These are phyloP conservation scores for Leptographium wingfieldii DNA, from an alignment of 2,329 filamentous ascomycete species.

Conservation along the genomic window DNA sequence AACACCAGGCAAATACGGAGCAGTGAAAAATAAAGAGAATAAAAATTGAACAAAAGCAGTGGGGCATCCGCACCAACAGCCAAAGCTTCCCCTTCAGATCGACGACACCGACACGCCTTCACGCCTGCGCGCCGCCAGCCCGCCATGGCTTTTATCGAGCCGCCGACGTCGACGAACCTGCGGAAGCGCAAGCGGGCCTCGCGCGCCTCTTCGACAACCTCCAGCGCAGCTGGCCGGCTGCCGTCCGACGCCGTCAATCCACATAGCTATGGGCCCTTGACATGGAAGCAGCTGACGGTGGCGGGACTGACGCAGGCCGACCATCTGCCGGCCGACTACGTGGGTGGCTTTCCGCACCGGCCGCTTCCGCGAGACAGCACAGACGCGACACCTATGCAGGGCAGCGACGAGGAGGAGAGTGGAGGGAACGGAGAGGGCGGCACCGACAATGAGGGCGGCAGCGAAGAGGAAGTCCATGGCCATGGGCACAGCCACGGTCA, in stretches of 20 bases:
- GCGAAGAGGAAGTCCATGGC: background rate
- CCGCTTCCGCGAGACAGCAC: conserved; percentile 16
- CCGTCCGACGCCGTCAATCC: conserved; percentile 35
- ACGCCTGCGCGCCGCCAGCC: no score
- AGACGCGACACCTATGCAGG: background rate
- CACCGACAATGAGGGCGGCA: background rate
- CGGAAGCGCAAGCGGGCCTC: conserved; percentile 22
- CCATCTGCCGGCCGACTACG: conserved; percentile 23
- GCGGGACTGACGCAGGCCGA: conserved; percentile 40
- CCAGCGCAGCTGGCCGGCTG: conserved; percentile 12
- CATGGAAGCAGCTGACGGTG: conserved; percentile 38
- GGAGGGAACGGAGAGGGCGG: background rate
- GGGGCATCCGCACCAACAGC: background rate
- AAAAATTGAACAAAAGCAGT: background rate
- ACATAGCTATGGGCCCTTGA: conserved; percentile 38
- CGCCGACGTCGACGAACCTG: conserved; percentile 11
- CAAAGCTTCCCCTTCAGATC: background rate
- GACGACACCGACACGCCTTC: no score
- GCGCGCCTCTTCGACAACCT: conserved; percentile 7
- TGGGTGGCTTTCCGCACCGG: conserved; percentile 40
- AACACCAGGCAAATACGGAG: no score
- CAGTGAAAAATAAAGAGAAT: background rate
- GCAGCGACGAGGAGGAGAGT: conserved; percentile 4
- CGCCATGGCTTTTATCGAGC: conserved; percentile 10
- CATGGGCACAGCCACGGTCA: no score